These are phyloP conservation scores for Pythium sukuiense DNA, from an alignment of 352 stramenopile genomes.

Conservation along the genomic window DNA sequence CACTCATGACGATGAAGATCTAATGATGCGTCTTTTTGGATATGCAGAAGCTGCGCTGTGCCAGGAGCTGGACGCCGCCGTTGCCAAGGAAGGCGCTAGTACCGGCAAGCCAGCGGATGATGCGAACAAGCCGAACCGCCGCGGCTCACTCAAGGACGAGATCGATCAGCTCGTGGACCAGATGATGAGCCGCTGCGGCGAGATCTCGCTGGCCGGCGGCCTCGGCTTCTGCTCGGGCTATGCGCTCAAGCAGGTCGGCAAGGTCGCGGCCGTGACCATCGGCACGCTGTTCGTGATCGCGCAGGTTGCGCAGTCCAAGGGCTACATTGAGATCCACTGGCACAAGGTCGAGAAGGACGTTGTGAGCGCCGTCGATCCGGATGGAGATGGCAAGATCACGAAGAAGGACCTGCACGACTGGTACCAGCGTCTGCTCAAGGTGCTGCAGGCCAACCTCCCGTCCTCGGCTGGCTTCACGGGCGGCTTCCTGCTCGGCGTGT, in stretches of 20 bases:
- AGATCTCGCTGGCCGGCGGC: slow-evolving; percentile 66
- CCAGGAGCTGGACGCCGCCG: slow-evolving; percentile 38
- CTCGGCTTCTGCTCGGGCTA: slow-evolving; percentile 87
- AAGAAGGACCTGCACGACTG: slow-evolving; percentile 79
- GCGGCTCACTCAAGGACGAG: slow-evolving; percentile 37
- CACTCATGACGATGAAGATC: background rate
- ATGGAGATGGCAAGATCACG: slow-evolving; percentile 86
- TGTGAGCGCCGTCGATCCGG: slow-evolving; percentile 74
- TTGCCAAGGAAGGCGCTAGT: slow-evolving; percentile 26
- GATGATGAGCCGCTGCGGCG: slow-evolving; percentile 55
- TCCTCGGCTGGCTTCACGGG: slow-evolving; percentile 78
- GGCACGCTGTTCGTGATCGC: slow-evolving; percentile 77
- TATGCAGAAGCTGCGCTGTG: slow-evolving; percentile 42
- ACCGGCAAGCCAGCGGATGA: slow-evolving; percentile 18
- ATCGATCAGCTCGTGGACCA: slow-evolving; percentile 69
- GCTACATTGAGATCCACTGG: slow-evolving; percentile 91
- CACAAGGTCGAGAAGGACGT: slow-evolving; percentile 88
- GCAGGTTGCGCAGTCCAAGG: slow-evolving; percentile 76
- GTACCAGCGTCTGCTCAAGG: slow-evolving; percentile 61
- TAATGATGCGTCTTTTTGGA: background rate
- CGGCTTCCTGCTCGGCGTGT: slow-evolving; percentile 74
- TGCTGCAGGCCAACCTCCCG: slow-evolving; percentile 83
- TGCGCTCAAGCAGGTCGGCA: slow-evolving; percentile 82
- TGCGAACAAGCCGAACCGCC: slow-evolving; percentile 33
- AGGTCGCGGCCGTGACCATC: slow-evolving; percentile 71